Conservation (phyloP, 1,284 basidiomycete genomes). For the Hemileia vastatrix region DNA sequence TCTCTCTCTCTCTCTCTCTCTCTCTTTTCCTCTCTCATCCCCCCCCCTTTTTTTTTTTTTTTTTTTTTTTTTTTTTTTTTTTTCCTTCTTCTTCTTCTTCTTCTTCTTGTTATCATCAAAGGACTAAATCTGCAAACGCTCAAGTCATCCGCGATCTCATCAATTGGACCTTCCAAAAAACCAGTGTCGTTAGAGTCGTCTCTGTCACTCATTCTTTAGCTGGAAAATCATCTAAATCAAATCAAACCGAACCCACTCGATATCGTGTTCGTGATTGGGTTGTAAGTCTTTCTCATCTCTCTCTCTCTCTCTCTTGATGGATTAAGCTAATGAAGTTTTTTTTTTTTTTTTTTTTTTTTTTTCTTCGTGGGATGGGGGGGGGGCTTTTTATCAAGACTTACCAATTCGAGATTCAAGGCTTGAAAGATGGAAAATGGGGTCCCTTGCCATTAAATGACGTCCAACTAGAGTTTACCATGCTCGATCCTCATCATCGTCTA, state of each 20-base stretch:
- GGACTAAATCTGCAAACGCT: slow-evolving; percentile 61
- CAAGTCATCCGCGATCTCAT: slow-evolving; percentile 65
- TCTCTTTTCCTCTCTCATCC: not conserved
- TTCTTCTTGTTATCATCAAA: slow-evolving; percentile 46
- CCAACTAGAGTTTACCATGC: slow-evolving; percentile 94
- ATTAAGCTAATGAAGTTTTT: not conserved
- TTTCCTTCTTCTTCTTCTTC: not conserved
- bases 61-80: not conserved
- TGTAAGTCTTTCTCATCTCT: slow-evolving; percentile 48
- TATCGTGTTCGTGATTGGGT: slow-evolving; percentile 84
- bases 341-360: not conserved
- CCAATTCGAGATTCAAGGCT: slow-evolving; percentile 60
- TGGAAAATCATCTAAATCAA: slow-evolving; percentile 57
- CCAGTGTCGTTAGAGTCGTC: slow-evolving; percentile 67
- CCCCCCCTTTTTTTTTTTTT: not conserved
- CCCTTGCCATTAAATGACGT: slow-evolving; percentile 66
- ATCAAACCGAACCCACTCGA: slow-evolving; percentile 51
- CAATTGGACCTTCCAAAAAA: slow-evolving; percentile 85
- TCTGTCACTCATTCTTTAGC: slow-evolving; percentile 60
- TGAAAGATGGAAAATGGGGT: slow-evolving; percentile 57
- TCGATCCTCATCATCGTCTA: slow-evolving; percentile 84
- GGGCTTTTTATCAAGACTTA: slow-evolving; percentile 60
- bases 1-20: not conserved
- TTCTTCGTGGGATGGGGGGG: too few relatives aligned
- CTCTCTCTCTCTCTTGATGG: not conserved